phyloP scores from a whole-genome alignment of 371 early-diverging fungal genomes.

The Funneliformis caledonium region DNA sequence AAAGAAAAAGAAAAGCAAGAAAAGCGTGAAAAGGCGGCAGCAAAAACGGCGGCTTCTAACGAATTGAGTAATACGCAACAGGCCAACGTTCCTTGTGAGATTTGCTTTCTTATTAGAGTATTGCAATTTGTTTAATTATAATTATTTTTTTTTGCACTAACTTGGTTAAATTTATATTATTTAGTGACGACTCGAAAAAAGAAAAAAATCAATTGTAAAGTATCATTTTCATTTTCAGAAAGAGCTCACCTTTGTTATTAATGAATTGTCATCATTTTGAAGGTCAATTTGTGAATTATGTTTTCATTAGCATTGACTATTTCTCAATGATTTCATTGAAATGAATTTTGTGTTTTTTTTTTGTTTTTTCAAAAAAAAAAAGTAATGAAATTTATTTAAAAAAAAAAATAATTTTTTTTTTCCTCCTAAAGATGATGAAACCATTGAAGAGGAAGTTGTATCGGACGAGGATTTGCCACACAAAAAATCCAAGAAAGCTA shows the following conservation, averaged over 20 bases:
- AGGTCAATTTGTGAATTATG: background rate
- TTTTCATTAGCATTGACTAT: background rate
- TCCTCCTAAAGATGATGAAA: background rate
- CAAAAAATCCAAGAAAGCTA: background rate
- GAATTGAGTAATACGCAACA: background rate
- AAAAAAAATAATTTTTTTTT: no score
- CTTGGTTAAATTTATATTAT: background rate
- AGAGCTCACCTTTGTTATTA: background rate
- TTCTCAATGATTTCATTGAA: no score
- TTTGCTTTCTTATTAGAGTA: background rate
- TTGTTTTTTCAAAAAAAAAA: no score
- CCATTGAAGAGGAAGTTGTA: slow-evolving; percentile 24
- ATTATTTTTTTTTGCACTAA: background rate
- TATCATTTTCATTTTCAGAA: background rate
- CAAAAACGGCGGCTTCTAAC: slow-evolving; percentile 28
- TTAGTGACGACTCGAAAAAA: slow-evolving; percentile 20
- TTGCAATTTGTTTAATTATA: background rate
- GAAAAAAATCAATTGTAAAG: slow-evolving; percentile 20
- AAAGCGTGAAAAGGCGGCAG: slow-evolving; percentile 34
- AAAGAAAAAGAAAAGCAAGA: slow-evolving; percentile 38
- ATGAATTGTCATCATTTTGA: no score
- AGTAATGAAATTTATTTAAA: no score
- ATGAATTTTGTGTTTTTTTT: no score
- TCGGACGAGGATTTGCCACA: slow-evolving; percentile 23
- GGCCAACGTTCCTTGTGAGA: background rate